Conservation (phyloP, 345 rosid genomes). For the Lepidium didymum region DNA sequence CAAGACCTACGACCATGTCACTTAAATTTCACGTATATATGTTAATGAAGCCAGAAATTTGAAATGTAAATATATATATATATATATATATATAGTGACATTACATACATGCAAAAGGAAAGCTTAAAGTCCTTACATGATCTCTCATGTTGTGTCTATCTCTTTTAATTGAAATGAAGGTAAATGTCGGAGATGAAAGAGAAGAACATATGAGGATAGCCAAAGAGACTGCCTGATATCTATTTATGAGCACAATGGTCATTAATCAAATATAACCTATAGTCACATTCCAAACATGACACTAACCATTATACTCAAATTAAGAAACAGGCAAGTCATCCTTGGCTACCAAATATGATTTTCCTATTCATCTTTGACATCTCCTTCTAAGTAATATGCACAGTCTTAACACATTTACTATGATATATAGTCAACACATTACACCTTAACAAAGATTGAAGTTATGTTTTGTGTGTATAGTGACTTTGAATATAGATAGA, state of each 20-base stretch:
- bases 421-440: neutral
- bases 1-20: too few species aligned
- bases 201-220: slow-evolving; percentile 28
- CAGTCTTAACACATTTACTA: too few species aligned
- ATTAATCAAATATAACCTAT: too few species aligned
- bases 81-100: too few species aligned
- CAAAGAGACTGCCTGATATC: slow-evolving; percentile 26
- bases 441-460: neutral
- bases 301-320: neutral
- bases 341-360: slow-evolving; percentile 31
- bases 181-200: slow-evolving; percentile 17
- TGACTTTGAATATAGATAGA: neutral
- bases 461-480: too few species aligned
- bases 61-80: too few species aligned
- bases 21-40: too few species aligned
- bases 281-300: slow-evolving; percentile 3
- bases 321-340: slow-evolving; percentile 26
- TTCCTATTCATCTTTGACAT: slow-evolving; percentile 19
- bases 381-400: slow-evolving; percentile 1
- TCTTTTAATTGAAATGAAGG: neutral
- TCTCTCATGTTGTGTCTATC: neutral
- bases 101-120: too few species aligned
- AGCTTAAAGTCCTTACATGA: too few species aligned
- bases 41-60: too few species aligned
- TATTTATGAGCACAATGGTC: slow-evolving; percentile 4